phyloP scores from a whole-genome alignment of 352 stramenopile genomes.

The Blastocystis sp. region DNA sequence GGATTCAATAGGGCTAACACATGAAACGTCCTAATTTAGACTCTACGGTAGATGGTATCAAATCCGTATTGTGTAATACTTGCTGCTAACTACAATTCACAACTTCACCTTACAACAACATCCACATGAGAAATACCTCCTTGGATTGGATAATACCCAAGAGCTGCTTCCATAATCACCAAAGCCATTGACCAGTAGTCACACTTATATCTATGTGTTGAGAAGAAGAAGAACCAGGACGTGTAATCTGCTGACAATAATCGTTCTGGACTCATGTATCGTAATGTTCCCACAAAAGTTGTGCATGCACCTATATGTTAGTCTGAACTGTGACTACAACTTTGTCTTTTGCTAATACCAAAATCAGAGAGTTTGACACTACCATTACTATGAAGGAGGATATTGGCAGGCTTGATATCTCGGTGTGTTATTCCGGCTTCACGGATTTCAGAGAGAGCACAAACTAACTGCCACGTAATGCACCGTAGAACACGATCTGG shows the following conservation, averaged over 20 bases:
- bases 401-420: constrained; percentile 53
- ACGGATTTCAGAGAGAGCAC: not conserved
- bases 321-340: not conserved
- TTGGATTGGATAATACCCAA: constrained; percentile 41
- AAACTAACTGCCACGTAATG: constrained; percentile 41
- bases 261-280: constrained; percentile 62
- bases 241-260: constrained; percentile 9
- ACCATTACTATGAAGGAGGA: constrained; percentile 50
- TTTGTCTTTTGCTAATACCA: constrained; percentile 29
- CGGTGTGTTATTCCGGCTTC: not conserved
- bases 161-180: constrained; percentile 58
- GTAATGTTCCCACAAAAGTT: constrained; percentile 26
- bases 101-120: not conserved
- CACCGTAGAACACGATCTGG: constrained; percentile 53
- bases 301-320: constrained; percentile 6
- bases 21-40: not conserved
- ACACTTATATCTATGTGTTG: constrained; percentile 7
- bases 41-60: not conserved
- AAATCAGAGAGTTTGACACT: constrained; percentile 65
- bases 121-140: not conserved
- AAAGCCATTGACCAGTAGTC: constrained; percentile 63
- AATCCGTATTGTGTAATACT: constrained; percentile 17
- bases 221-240: not conserved
- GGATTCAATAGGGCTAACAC: constrained; percentile 32
- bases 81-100: constrained; percentile 12